Evolutionary conservation across 495 filamentous ascomycete genomes (phyloP), one percentile per base, ranked within the genome.

Genomic region (Parachaetomium inaequale): DNA sequence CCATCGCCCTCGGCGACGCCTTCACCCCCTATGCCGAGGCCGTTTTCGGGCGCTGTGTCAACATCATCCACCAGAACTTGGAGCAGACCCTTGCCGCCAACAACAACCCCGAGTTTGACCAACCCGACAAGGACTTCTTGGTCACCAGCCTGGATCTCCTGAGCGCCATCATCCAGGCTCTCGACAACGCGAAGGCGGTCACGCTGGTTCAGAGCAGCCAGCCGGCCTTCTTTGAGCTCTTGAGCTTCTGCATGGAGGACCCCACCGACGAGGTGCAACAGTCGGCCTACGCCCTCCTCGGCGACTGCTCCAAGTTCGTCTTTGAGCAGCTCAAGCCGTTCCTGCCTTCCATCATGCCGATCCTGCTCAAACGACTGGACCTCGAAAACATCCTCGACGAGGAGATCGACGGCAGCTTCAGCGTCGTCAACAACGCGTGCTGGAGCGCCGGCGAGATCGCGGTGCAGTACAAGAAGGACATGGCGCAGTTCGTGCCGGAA

Each of bases 391-490:
- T 91, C 49, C 75, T 84, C 7, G 85, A 90, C 55, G 87, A 92
- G 52, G 88, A 92, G 61, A 81, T 88, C 29, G 83, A 87, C 25
- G 90, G 85, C 8, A 86, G 87, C 8, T 98, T 96, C 73, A 88
- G 89, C 47, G 93, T 96, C 19, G 82, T 98, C 60, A 99, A 98
- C 81, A 99, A 99, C 70, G 93, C 94, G 31, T 98, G 95, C 78
- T 99, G 94, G 94, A 94, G 93, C 32, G 88, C 86, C 25, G 94
- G 94, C 19, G 94, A 99, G 76, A 95, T 99, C 60, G 87, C 92
- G 10, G 86, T 97, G 74, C 85, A 90, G 68, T 85, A 90, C 66
- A 82, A 85, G 61, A 78, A 79, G 45, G 81, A 77, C 23, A 88
- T 98, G 83, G 81, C 78, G 1, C 90, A 92, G 0, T 96, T 88